phyloP scores from a whole-genome alignment of 495 filamentous ascomycete species.

The Penicillium canariense region DNA sequence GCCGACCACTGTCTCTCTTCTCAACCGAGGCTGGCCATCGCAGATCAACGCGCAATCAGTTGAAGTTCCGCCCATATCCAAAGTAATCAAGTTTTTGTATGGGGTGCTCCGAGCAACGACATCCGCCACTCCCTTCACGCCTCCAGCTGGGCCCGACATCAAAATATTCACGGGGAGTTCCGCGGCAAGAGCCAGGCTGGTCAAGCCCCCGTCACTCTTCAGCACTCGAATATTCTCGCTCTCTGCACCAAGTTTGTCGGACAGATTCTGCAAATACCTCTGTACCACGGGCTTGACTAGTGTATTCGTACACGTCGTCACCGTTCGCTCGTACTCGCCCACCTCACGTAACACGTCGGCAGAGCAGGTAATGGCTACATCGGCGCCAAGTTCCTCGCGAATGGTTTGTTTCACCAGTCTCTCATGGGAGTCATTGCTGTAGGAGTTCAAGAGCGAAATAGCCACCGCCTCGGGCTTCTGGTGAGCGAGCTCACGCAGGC shows the following conservation, averaged over 20 bases:
- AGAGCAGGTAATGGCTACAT: conserved; percentile 41
- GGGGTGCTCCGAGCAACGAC: conserved; percentile 43
- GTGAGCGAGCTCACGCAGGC: conserved; percentile 28
- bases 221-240: conserved; percentile 47
- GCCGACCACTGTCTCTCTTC: conserved; percentile 46
- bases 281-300: conserved; percentile 51
- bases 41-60: conserved; percentile 50
- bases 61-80: conserved; percentile 53
- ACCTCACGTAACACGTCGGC: conserved; percentile 48
- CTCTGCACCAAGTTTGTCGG: conserved; percentile 33
- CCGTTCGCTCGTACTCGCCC: conserved; percentile 52
- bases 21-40: conserved; percentile 43
- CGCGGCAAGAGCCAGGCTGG: conserved; percentile 41
- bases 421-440: conserved; percentile 45
- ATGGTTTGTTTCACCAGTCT: conserved; percentile 33
- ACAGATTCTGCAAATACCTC: conserved; percentile 41
- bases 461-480: conserved; percentile 45
- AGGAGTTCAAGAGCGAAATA: conserved; percentile 49
- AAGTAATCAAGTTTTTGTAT: conserved; percentile 49
- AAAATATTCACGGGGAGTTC: conserved; percentile 48
- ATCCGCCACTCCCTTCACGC: conserved; percentile 46
- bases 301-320: conserved; percentile 50
- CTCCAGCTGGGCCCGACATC: conserved; percentile 50
- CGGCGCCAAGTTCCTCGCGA: conserved; percentile 34
- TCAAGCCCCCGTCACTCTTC: conserved; percentile 49